Evolutionary conservation across 2,329 filamentous ascomycete genomes (phyloP), one percentile per base, ranked within the genome.

Genomic region (Pestalotiopsis sp.): DNA sequence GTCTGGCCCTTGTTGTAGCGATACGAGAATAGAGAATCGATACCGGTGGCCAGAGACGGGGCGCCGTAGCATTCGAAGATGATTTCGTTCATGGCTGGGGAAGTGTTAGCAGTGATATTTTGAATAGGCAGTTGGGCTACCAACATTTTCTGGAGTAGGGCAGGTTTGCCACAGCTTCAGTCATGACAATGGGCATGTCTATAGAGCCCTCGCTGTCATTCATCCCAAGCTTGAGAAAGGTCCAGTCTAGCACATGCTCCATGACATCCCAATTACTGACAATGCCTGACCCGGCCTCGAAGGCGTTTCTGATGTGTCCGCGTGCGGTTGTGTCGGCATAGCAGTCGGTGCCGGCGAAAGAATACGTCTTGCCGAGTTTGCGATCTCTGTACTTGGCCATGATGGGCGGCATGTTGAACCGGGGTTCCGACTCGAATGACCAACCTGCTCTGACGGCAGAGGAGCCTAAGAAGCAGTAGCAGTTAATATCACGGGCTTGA

Each of bases 221-320:
- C 74, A 99, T 87, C 4, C 96, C 96, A 67, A 99, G 83, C 82
- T 98, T 98, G 73, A 98, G 86, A 79, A 99, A 99, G 57, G 95
- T 88, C 80, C 98, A 98, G 82, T 99, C 96, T 61, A 99, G 82
- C 4, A 98, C 86, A 69, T 95, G 94, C 80, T 99, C 96, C 90
- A 97, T 94, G 41, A 94, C 95, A 80, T 99, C 96, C 94, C 97
- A 99, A 78, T 98, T 98, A 80, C 93, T 95, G 70, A 98, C 90
- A 62, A 99, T 92, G 72, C 95, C 95, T 59, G 92, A 95, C 27
- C 95, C 95, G 1, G 92, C 88, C 79, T 99, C 96, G 75, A 98
- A 98, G 1, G 95, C 92, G 79, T 93, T 93, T 78, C 95, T 92
- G 69, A 97, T 91, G 79, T 98, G 96, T 12, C 94, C 93, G 68